These are phyloP conservation scores for Anisogramma anomala DNA, from an alignment of 2,329 filamentous ascomycete species.

Conservation along the genomic window DNA sequence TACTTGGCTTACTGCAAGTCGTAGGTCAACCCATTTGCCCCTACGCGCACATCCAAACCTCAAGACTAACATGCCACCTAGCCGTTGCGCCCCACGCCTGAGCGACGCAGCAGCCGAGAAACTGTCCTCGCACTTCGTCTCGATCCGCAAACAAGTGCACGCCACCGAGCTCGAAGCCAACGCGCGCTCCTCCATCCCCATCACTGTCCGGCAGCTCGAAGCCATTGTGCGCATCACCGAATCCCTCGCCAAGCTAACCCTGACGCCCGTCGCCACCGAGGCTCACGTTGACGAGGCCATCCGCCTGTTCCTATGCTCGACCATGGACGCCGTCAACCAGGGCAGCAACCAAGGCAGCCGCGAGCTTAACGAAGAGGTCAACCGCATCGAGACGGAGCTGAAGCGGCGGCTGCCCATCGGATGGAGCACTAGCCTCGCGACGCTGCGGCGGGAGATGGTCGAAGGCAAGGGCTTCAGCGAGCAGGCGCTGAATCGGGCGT, in stretches of 20 bases:
- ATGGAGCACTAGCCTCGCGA: constrained; percentile 85
- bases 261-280: constrained; percentile 79
- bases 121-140: constrained; percentile 92
- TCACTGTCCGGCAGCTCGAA: constrained; percentile 93
- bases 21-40: constrained; percentile 38
- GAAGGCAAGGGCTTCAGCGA: constrained; percentile 86
- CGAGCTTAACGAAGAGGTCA: constrained; percentile 82
- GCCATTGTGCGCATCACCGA: constrained; percentile 96
- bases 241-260: constrained; percentile 79
- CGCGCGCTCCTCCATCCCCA: constrained; percentile 83
- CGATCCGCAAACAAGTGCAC: constrained; percentile 88
- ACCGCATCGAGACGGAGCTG: constrained; percentile 79
- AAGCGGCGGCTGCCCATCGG: constrained; percentile 81
- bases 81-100: constrained; percentile 82
- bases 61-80: constrained; percentile 29
- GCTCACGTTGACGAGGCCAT: constrained; percentile 95
- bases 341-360: constrained; percentile 73
- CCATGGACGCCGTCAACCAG: constrained; percentile 95
- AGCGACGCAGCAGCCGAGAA: constrained; percentile 89
- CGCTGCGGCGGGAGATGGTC: constrained; percentile 79
- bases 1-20: constrained; percentile 97
- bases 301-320: constrained; percentile 86
- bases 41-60: too few species aligned
- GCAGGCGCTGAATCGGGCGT: constrained; percentile 68
- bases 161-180: constrained; percentile 83